Conservation (phyloP, 257 asterid species). For the Capsicum baccatum region DNA sequence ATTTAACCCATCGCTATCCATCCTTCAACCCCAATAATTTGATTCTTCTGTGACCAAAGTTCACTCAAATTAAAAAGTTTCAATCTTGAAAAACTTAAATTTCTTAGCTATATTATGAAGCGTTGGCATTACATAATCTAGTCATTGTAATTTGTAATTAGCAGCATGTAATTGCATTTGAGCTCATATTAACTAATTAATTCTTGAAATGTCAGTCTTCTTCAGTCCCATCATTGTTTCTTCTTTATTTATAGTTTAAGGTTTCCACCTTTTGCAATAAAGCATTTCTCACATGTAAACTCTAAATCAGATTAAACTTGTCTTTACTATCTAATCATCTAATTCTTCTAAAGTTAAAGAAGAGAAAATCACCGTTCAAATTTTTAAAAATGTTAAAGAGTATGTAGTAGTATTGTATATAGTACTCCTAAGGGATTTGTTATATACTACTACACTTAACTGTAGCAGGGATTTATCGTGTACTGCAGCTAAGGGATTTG, state of each 20-base stretch:
- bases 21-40: not conserved
- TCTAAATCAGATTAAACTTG: not conserved
- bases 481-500: not conserved
- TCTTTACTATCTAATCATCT: not conserved
- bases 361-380: not conserved
- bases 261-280: not conserved
- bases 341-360: not conserved
- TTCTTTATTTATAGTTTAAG: not conserved
- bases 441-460: no score
- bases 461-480: not conserved
- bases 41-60: not conserved
- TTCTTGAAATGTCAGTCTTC: not conserved
- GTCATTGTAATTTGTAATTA: constrained; percentile 11
- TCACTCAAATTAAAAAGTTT: not conserved
- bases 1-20: not conserved
- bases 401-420: not conserved
- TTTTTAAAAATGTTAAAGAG: not conserved
- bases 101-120: not conserved
- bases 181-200: not conserved
- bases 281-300: not conserved
- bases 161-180: constrained; percentile 5
- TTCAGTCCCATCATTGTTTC: not conserved
- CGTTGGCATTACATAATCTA: not conserved
- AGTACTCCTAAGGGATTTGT: not conserved
- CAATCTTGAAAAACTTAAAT: not conserved